Evolutionary conservation across 371 early-diverging fungal genomes (phyloP), one percentile per base, ranked within the genome.

Genomic region (Mortierella sp.): DNA sequence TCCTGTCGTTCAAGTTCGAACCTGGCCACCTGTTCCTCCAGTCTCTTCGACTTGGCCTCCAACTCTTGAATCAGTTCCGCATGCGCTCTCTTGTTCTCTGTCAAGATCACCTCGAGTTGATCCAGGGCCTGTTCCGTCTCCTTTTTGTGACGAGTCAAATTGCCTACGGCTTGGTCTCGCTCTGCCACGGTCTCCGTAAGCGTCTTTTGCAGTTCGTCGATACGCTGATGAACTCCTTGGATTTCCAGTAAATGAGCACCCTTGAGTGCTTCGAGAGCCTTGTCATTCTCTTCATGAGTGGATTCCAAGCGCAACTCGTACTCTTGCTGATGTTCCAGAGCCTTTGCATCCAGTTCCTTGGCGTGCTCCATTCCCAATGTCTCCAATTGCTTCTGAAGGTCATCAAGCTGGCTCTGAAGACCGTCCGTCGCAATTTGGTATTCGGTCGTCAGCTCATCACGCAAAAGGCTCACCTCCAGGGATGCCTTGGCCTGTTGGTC

Each of bases 61-160:
- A 76, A 43, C 13, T 61, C 63, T 26, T 59, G 51, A 27, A 76
- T 51, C 47, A 76, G 43, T 24, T 51, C 34, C 7, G 51, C 58
- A 47, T 66, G 63, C 14, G 70, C 38, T 47, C 58, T 30, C 63
- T 70, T 70, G 48, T 76, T 66, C 34, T 70, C 63, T 0, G 71
- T 59, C n/a, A 76, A 48, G 2, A 70, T 66, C 9, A 23, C 53
- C 48, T 76, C 78, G 24, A 76, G 60, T 21, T 58, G 65, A 26
- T 76, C 78, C 53, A 76, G n/a, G 5, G 78, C 66, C 21, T 45
- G 52, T 45, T 76, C 71, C 0, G 67, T 70, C 42, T 76, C 78
- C 43, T 66, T 65, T 51, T 66, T 76, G 63, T 76, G 71, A 18
- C 62, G 67, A 19, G 19, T 51, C 21, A 76, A 51, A 21, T 61